Evolutionary conservation across 371 early-diverging fungal species (phyloP).

Genomic region (Mortierella sp.): DNA sequence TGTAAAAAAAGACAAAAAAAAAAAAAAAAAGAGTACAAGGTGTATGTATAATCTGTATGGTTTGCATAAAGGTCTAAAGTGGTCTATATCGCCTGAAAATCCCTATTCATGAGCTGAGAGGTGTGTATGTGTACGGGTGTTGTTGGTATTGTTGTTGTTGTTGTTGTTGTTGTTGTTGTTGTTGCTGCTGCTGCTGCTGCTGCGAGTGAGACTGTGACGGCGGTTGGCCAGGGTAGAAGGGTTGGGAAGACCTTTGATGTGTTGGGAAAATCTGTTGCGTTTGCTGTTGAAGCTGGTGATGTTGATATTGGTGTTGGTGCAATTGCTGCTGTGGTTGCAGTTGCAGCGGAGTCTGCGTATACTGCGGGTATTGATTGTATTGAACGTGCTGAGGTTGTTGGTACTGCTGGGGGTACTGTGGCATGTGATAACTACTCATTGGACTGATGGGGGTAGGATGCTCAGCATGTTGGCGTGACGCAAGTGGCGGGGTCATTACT

Average conservation of each 20-base stretch:
- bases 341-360: conserved; percentile 15
- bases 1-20: neutral
- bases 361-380: conserved; percentile 14
- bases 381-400: conserved; percentile 14
- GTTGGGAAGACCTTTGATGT: neutral
- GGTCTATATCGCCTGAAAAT: neutral
- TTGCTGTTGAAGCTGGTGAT: conserved; percentile 1
- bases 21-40: neutral
- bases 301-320: conserved; percentile 19
- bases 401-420: conserved; percentile 15
- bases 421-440: conserved; percentile 5
- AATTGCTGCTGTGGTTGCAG: conserved; percentile 2
- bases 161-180: neutral
- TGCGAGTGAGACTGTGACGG: neutral
- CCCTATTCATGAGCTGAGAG: neutral
- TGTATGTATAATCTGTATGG: conserved; percentile 1
- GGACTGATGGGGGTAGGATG: conserved; percentile 7
- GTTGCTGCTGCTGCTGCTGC: neutral
- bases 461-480: conserved; percentile 7
- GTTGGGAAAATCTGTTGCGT: neutral
- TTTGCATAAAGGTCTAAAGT: neutral
- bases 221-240: neutral
- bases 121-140: neutral
- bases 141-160: neutral
- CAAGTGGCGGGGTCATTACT: neutral